A percentile compares a stretch with the other conserved stretches of the same genome.
These are phyloP conservation scores for Phytophthora hybrid DNA, from an alignment of 352 stramenopile species.

Conservation along the genomic window DNA sequence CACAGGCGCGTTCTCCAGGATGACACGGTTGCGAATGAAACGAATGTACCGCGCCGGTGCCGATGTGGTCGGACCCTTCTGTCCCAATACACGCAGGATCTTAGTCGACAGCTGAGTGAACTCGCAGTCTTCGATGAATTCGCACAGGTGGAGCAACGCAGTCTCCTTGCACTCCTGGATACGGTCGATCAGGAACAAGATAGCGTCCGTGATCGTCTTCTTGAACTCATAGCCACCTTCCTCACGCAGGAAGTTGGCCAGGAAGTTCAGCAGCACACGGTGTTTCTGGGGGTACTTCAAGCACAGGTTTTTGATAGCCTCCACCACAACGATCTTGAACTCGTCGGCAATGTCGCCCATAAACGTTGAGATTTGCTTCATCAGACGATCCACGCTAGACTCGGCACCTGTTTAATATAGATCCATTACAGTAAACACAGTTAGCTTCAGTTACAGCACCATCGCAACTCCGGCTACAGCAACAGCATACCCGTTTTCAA, in stretches of 20 bases:
- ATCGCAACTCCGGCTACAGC: not conserved
- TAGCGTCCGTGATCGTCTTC: slow-evolving; percentile 98
- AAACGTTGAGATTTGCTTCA: slow-evolving; percentile 98
- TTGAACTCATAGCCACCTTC: slow-evolving; percentile 99
- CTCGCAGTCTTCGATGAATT: slow-evolving; percentile 99
- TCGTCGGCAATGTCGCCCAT: slow-evolving; percentile 99
- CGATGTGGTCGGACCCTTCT: slow-evolving; percentile 94
- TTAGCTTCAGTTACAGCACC: slow-evolving; percentile 10
- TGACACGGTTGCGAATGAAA: slow-evolving; percentile 99
- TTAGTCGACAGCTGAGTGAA: slow-evolving; percentile 92
- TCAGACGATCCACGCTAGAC: slow-evolving; percentile 95
- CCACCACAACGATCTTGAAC: slow-evolving; percentile 99
- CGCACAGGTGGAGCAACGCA: slow-evolving; percentile 97
- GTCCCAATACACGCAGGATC: slow-evolving; percentile 96
- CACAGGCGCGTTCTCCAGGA: slow-evolving; percentile 98
- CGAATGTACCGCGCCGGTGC: slow-evolving; percentile 98
- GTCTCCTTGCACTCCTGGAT: slow-evolving; percentile 98
- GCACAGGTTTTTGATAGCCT: slow-evolving; percentile 97
- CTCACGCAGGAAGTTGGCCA: slow-evolving; percentile 98
- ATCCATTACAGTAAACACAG: not conserved
- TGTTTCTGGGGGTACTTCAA: slow-evolving; percentile 99
- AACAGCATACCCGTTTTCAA: slow-evolving; percentile 95
- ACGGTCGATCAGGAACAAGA: slow-evolving; percentile 96
- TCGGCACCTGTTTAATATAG: slow-evolving; percentile 78
- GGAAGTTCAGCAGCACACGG: slow-evolving; percentile 97